Evolutionary conservation across 257 asterid genomes (phyloP), one percentile per base, ranked within the genome.

Genomic region (Coffea eugenioides): DNA sequence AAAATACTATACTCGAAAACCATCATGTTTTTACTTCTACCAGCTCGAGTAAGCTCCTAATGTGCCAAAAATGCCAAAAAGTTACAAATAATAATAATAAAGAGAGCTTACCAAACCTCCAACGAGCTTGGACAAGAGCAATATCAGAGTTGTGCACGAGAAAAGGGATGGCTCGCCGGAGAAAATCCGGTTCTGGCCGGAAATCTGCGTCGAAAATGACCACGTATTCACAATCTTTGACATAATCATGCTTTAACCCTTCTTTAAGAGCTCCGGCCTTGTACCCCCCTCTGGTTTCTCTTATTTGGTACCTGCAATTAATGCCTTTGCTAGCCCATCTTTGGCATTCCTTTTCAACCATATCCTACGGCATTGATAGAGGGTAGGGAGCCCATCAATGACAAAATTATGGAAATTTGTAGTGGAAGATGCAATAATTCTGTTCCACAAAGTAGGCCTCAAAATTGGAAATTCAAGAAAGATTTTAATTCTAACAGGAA

Each of bases 201-300:
- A 95, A 95, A 84, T 93, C 99, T 0, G 99, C 99, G 10, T 95
- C 99, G 76, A 95, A 92, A 54, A 95, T 95, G 62, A 87, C 97
- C 0, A 95, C 98, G 3, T 89, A 91, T 20, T 95, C 99, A 74
- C 99, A 95, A 1, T 90, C 88, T 66, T 93, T 88, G 4, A 91
- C 98, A 49, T 92, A 93, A 52, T 89, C 94, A 73, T 46, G 98
- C 71, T 79, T 93, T 39, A 95, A 72, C 0, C 99, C 99, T 85
- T 95, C 99, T 78, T 95, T 95, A 12, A 95, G 97, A 61, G 99
- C 99, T 25, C 99, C 99, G 7, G 99, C 99, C 82, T 95, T 95
- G 88, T 95, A 95, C 1, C 99, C 99, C 3, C 97, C 97, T 75
- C 99, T 84, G 3, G 84, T 77, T 78, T 91, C 92, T 76, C 98